These are phyloP conservation scores for Rhizoclosmatium globosum DNA, from an alignment of 192 early-diverging fungal species.

Conservation along the genomic window DNA sequence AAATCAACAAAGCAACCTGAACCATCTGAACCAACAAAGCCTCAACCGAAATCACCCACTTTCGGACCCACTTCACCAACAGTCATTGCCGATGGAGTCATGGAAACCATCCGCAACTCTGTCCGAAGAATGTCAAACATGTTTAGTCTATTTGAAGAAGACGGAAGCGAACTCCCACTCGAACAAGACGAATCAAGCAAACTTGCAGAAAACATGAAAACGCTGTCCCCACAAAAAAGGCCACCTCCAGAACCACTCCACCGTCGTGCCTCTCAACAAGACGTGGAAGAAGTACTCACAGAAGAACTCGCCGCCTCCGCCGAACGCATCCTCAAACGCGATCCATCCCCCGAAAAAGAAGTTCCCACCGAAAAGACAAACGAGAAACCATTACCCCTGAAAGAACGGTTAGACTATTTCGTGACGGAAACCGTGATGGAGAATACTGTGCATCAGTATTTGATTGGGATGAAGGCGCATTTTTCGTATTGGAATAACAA, in stretches of 20 bases:
- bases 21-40: neutral
- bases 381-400: constrained; percentile 33
- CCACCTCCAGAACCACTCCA: neutral
- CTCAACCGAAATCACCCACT: neutral
- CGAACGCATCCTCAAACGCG: constrained; percentile 18
- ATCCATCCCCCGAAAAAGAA: neutral
- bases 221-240: neutral
- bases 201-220: neutral
- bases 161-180: neutral
- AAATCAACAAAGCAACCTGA: neutral
- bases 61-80: neutral
- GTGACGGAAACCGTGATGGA: constrained; percentile 54
- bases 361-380: neutral
- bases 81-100: constrained; percentile 26
- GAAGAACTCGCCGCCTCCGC: constrained; percentile 42
- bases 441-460: constrained; percentile 55
- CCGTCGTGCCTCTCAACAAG: constrained; percentile 8
- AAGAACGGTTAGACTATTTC: constrained; percentile 54
- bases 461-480: constrained; percentile 55
- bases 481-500: constrained; percentile 60
- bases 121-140: constrained; percentile 15
- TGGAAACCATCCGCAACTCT: constrained; percentile 16
- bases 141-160: constrained; percentile 28
- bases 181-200: neutral
- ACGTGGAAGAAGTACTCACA: constrained; percentile 40